phyloP scores from a whole-genome alignment of 2,329 filamentous ascomycete species.

The Clonostachys solani region DNA sequence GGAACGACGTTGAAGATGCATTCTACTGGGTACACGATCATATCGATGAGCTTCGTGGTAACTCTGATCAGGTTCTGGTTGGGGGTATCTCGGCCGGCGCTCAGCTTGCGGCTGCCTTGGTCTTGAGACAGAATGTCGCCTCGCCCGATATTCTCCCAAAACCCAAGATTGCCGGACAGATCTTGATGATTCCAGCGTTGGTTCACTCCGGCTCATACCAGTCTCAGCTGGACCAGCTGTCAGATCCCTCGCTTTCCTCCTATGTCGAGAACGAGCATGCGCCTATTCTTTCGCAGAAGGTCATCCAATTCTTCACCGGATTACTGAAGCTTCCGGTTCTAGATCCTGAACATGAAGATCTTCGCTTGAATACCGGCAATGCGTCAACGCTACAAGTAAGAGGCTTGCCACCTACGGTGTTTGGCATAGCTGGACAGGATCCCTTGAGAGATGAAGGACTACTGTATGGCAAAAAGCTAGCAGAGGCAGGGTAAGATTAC shows the following conservation, averaged over 20 bases:
- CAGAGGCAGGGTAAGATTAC: conserved; percentile 32
- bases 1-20: conserved; percentile 48
- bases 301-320: no score
- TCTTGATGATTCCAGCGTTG: conserved; percentile 44
- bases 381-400: conserved; percentile 20
- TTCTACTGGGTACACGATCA: conserved; percentile 40
- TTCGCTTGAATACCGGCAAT: conserved; percentile 1
- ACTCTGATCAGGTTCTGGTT: conserved; percentile 32
- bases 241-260: conserved; percentile 32
- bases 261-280: conserved; percentile 40
- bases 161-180: conserved; percentile 39
- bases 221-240: conserved; percentile 24
- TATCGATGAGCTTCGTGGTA: no score
- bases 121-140: conserved; percentile 20
- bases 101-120: conserved; percentile 33
- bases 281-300: conserved; percentile 36
- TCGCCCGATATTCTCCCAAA: conserved; percentile 15
- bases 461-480: conserved; percentile 35
- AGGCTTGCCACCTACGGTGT: conserved; percentile 35
- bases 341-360: conserved; percentile 15
- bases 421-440: conserved; percentile 41
- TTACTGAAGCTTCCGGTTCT: conserved; percentile 11
- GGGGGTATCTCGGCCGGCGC: conserved; percentile 46
- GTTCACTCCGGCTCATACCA: conserved; percentile 9
- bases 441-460: conserved; percentile 44